phyloP scores from a whole-genome alignment of 495 filamentous ascomycete genomes.

The Haplographium delicatum region DNA sequence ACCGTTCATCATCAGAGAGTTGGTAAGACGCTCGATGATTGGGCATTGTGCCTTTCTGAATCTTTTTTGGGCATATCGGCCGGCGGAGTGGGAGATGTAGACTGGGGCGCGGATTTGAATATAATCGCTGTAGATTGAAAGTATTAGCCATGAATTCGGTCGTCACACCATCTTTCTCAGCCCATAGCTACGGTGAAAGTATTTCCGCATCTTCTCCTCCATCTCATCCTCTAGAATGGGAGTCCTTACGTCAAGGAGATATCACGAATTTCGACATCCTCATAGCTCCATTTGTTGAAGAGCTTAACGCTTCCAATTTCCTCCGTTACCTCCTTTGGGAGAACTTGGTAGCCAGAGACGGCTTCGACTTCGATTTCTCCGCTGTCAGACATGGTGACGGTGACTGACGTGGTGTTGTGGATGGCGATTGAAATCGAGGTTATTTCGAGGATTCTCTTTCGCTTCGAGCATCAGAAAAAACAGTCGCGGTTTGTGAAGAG shows the following conservation, averaged over 20 bases:
- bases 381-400: constrained; percentile 80
- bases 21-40: constrained; percentile 99
- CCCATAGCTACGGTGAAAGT: not conserved
- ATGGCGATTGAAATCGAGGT: constrained; percentile 5
- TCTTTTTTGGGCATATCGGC: constrained; percentile 97
- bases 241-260: constrained; percentile 95
- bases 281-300: constrained; percentile 96
- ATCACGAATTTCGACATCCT: constrained; percentile 98
- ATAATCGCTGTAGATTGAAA: constrained; percentile 72
- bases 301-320: constrained; percentile 95
- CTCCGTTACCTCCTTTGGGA: constrained; percentile 89
- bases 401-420: constrained; percentile 17
- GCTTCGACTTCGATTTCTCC: constrained; percentile 91
- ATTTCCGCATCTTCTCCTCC: not conserved
- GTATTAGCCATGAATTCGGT: constrained; percentile 38
- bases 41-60: constrained; percentile 99
- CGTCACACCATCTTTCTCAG: constrained; percentile 2
- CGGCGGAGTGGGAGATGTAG: constrained; percentile 97
- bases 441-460: not conserved
- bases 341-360: constrained; percentile 65
- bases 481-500: not conserved
- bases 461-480: not conserved
- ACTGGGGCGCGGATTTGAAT: constrained; percentile 98
- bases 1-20: constrained; percentile 99
- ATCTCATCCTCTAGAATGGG: constrained; percentile 15